phyloP scores from a whole-genome alignment of 768 basidiomycete species.

The Suillus tomentosus region DNA sequence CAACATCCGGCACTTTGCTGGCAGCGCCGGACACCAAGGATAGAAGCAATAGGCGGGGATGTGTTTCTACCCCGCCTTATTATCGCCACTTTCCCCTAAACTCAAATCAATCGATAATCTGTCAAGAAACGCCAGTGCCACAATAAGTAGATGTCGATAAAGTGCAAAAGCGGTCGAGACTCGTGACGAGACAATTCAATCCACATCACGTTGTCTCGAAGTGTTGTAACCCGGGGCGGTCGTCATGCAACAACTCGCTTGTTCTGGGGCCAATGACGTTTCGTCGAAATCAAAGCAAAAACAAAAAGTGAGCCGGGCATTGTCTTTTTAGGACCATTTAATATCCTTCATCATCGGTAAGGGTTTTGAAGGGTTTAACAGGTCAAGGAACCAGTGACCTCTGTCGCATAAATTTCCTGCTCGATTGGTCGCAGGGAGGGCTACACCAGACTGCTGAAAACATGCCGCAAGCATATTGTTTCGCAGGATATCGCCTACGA shows the following conservation, averaged over 20 bases:
- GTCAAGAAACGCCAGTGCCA: neutral
- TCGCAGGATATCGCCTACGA: neutral
- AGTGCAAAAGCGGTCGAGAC: neutral
- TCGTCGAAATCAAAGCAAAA: neutral
- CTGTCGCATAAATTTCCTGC: neutral
- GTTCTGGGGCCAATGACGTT: neutral
- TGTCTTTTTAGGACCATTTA: neutral
- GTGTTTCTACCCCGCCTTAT: neutral
- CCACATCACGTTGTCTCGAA: neutral
- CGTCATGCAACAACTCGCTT: neutral
- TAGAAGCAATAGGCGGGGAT: neutral
- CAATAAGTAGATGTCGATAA: neutral
- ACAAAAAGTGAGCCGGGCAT: neutral
- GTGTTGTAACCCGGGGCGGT: neutral
- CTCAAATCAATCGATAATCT: neutral
- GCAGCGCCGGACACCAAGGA: conserved; percentile 5
- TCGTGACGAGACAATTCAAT: neutral
- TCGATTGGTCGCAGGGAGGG: neutral
- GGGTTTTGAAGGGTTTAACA: neutral
- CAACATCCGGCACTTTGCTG: neutral
- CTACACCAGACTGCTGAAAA: neutral
- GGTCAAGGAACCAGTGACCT: neutral
- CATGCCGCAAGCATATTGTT: conserved; percentile 1
- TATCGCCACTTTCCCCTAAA: neutral
- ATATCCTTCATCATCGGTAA: neutral